Evolutionary conservation across 129 eudicot genomes (phyloP).

Genomic region (Tanacetum coccineum): DNA sequence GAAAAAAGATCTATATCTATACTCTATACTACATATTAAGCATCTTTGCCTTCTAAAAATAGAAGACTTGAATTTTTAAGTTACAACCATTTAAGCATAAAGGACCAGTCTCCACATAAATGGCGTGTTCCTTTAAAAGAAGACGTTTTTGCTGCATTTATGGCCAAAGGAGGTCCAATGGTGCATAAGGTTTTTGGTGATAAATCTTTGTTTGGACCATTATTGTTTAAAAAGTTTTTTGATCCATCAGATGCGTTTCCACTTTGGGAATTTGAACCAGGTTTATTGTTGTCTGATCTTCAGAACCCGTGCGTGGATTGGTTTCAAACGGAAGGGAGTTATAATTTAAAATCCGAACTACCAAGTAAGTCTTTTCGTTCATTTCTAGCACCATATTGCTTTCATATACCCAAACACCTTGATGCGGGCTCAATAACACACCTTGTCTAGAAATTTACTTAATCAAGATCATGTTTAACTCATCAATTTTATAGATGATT

Average conservation of each 20-base stretch:
- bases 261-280: slow-evolving; percentile 77
- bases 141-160: slow-evolving; percentile 43
- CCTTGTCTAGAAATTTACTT: no score
- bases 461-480: neutral
- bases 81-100: no score
- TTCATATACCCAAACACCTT: no score
- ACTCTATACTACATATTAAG: no score
- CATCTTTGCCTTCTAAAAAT: no score
- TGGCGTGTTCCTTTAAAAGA: slow-evolving; percentile 73
- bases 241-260: slow-evolving; percentile 96
- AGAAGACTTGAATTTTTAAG: no score
- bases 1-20: no score
- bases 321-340: slow-evolving; percentile 50
- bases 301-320: slow-evolving; percentile 50
- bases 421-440: no score
- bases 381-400: neutral
- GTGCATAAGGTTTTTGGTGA: slow-evolving; percentile 42
- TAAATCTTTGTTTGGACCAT: slow-evolving; percentile 74
- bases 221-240: slow-evolving; percentile 74
- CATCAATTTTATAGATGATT: neutral
- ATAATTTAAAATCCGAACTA: slow-evolving; percentile 56
- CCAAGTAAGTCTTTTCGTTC: slow-evolving; percentile 42
- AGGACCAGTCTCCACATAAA: slow-evolving; percentile 50
- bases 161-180: slow-evolving; percentile 42
- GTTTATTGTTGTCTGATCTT: slow-evolving; percentile 41